Percentiles rank a stretch among this genome's conserved stretches.
Evolutionary conservation across 140 eudicot species (phyloP).

Genomic region (Erigeron philadelphicus): DNA sequence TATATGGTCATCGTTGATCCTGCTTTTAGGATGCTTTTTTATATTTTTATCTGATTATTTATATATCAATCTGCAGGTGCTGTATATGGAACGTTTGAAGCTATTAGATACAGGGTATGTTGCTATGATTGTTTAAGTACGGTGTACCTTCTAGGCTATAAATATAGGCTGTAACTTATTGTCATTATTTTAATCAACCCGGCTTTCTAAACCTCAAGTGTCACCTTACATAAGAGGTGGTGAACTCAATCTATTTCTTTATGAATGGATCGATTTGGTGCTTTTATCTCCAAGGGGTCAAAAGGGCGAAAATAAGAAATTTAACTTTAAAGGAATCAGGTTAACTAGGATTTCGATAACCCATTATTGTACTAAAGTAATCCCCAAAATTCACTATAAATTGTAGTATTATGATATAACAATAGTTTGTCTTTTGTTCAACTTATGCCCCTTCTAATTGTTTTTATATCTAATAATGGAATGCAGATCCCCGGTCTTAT

Average conservation of each 20-base stretch:
- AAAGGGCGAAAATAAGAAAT: background rate
- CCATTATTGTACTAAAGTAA: too few relatives aligned
- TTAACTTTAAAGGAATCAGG: too few relatives aligned
- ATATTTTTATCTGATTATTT: slow-evolving; percentile 4
- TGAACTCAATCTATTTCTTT: background rate
- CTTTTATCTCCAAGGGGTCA: background rate
- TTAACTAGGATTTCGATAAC: too few relatives aligned
- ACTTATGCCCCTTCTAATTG: background rate
- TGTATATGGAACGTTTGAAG: slow-evolving; percentile 85
- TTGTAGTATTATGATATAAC: too few relatives aligned
- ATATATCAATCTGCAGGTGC: slow-evolving; percentile 47
- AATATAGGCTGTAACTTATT: slow-evolving; percentile 1
- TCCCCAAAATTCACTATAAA: too few relatives aligned
- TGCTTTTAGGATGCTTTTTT: background rate
- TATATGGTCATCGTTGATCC: background rate
- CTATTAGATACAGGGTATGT: slow-evolving; percentile 62
- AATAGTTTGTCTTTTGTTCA: too few relatives aligned
- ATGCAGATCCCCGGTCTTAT: slow-evolving; percentile 72
- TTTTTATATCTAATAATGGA: background rate
- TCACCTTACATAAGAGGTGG: background rate
- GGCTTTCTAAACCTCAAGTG: too few relatives aligned
- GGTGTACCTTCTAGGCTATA: slow-evolving; percentile 6
- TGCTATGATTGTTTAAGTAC: slow-evolving; percentile 21
- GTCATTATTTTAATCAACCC: background rate
- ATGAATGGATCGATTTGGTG: background rate